Evolutionary conservation across 352 stramenopile genomes (phyloP), one percentile per base, ranked within the genome.

Genomic region (Globisporangium cederbergense): DNA sequence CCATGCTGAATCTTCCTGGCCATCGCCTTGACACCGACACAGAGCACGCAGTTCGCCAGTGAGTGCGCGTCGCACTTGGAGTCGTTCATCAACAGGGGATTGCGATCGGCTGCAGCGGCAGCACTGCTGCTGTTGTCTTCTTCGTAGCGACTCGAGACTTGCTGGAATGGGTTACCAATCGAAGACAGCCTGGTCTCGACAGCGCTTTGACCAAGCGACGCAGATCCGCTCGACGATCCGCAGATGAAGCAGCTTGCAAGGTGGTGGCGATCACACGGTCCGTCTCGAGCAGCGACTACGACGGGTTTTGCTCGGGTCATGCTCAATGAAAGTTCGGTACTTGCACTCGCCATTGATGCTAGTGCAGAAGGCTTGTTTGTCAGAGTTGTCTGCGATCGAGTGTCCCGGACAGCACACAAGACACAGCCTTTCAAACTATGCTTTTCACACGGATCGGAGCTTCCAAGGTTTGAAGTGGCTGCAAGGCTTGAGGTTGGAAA

Each of bases 11-110:
- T 46, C 18, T 70, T 45, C 25, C 43, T 56, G 64, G 54, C 22
- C 60, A 74, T 71, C 4, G 61, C 58, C 58, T 77, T 78, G 14
- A 67, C 58, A 10, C 75, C 77, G 18, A 76, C 72, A 46, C 84
- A 93, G 13, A 91, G 65, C 46, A 91, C 82, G 38, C 84, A 93
- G 58, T 90, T 93, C n/a, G 72, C 67, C 8, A 93, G 76, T 22
- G 71, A 66, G 52, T 93, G 84, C 1, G 74, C 58, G 8, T 78
- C 61, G 50, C 84, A 93, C 52, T 84, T 89, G 22, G 42, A 25
- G 38, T 56, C 64, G n/a, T 42, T 58, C 58, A 64, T 56, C 36
- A 64, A 4, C 3, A 64, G 11, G 3, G 58, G 32, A 25, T 50
- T 64, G 4, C 46, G 49, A 25, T 64, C 45, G 16, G 45, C 7